These are phyloP conservation scores for Claviceps capensis DNA, from an alignment of 2,329 filamentous ascomycete genomes.

Conservation along the genomic window DNA sequence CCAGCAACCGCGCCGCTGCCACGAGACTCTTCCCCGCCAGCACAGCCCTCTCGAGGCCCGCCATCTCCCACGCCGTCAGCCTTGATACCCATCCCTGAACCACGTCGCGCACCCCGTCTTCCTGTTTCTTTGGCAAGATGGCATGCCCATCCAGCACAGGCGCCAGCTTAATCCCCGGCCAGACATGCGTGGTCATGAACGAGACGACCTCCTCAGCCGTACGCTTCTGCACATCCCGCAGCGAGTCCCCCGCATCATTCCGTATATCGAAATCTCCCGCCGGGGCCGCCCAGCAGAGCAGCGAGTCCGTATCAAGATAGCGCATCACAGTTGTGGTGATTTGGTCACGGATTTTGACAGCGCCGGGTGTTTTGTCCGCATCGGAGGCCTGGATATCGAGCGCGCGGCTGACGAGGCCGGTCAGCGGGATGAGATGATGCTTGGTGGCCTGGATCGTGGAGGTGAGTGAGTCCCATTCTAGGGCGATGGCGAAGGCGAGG, in stretches of 20 bases:
- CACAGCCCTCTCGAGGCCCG: slow-evolving; percentile 70
- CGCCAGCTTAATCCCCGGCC: slow-evolving; percentile 66
- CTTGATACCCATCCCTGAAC: slow-evolving; percentile 64
- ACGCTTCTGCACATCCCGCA: slow-evolving; percentile 60
- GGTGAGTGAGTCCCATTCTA: slow-evolving; percentile 84
- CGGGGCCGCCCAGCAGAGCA: slow-evolving; percentile 73
- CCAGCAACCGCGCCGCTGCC: slow-evolving; percentile 59
- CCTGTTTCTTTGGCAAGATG: slow-evolving; percentile 65
- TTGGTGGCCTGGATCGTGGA: slow-evolving; percentile 73
- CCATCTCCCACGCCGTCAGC: slow-evolving; percentile 67
- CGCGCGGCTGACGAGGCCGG: slow-evolving; percentile 70
- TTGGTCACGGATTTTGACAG: slow-evolving; percentile 43
- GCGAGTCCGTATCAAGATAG: slow-evolving; percentile 82
- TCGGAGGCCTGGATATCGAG: slow-evolving; percentile 68
- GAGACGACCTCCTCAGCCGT: slow-evolving; percentile 57
- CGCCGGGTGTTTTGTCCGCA: slow-evolving; percentile 12
- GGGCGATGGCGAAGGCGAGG: slow-evolving; percentile 71
- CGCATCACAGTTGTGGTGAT: slow-evolving; percentile 60
- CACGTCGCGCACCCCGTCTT: slow-evolving; percentile 59
- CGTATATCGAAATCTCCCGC: slow-evolving; percentile 32
- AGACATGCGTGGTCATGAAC: slow-evolving; percentile 59
- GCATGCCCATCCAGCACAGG: slow-evolving; percentile 69
- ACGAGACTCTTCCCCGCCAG: slow-evolving; percentile 81
- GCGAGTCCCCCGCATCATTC: slow-evolving; percentile 37
- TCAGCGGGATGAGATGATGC: slow-evolving; percentile 81